phyloP scores from a whole-genome alignment of 257 asterid species.

The Nicotiana paniculata region DNA sequence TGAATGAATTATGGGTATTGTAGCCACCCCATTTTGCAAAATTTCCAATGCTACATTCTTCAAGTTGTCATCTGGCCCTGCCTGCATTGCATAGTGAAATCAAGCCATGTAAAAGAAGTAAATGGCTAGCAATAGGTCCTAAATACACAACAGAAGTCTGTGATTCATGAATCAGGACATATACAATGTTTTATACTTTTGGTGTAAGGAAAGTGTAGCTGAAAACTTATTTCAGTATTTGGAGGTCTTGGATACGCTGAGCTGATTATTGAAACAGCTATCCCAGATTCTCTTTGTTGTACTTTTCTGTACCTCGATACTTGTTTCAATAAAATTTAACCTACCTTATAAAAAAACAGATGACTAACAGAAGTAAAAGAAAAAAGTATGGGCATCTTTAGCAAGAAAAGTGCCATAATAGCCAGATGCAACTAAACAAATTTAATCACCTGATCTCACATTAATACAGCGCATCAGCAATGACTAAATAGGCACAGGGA shows the following conservation, averaged over 20 bases:
- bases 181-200: neutral
- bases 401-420: neutral
- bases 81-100: slow-evolving; percentile 32
- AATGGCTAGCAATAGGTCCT: neutral
- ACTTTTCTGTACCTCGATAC: no score
- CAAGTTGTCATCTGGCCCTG: slow-evolving; percentile 84
- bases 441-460: neutral
- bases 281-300: no score
- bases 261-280: no score
- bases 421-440: neutral
- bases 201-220: no score
- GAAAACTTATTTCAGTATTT: no score
- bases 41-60: slow-evolving; percentile 76
- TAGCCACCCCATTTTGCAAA: slow-evolving; percentile 64
- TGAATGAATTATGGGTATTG: slow-evolving; percentile 76
- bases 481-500: neutral
- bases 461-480: neutral
- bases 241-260: no score
- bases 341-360: neutral
- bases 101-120: neutral
- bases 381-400: neutral
- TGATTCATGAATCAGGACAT: neutral
- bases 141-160: neutral
- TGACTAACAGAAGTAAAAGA: neutral
- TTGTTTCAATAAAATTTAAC: no score